Evolutionary conservation across 768 basidiomycete species (phyloP).

Genomic region (Macrolepiota albuminosa): DNA sequence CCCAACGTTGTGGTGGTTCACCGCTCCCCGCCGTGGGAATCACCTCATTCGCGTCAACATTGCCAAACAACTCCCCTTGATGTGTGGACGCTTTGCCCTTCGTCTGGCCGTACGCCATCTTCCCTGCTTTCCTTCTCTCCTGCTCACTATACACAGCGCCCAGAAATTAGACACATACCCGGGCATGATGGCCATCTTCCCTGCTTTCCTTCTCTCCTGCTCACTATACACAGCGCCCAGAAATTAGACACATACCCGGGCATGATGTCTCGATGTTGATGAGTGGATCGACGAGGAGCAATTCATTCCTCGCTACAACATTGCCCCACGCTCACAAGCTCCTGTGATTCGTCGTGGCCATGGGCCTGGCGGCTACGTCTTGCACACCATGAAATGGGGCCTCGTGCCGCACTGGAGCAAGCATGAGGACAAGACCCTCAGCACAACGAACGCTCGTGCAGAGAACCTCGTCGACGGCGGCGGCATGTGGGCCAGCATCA

Average conservation of each 20-base stretch:
- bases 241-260: slow-evolving; percentile 41
- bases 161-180: slow-evolving; percentile 39
- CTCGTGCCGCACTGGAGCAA: slow-evolving; percentile 83
- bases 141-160: slow-evolving; percentile 22
- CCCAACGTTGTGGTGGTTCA: slow-evolving; percentile 16
- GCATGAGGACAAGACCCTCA: slow-evolving; percentile 62
- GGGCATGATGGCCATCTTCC: slow-evolving; percentile 30
- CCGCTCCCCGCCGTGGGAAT: slow-evolving; percentile 6
- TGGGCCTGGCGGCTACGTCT: slow-evolving; percentile 31
- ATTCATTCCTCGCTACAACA: slow-evolving; percentile 71
- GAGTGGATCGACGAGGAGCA: slow-evolving; percentile 59
- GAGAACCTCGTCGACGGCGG: slow-evolving; percentile 74
- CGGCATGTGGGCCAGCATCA: slow-evolving; percentile 84
- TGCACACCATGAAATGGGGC: slow-evolving; percentile 92
- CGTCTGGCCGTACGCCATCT: slow-evolving; percentile 36
- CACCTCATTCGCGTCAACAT: slow-evolving; percentile 5
- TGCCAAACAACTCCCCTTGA: slow-evolving; percentile 19
- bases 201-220: background rate
- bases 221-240: slow-evolving; percentile 25
- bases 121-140: background rate
- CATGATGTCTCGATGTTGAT: slow-evolving; percentile 38
- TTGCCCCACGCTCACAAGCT: slow-evolving; percentile 75
- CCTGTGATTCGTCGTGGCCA: slow-evolving; percentile 61
- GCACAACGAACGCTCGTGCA: slow-evolving; percentile 86
- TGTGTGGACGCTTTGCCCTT: slow-evolving; percentile 66